Conservation (phyloP, 176 grass and related monocot genomes). For the Eremochloa ophiuroides region DNA sequence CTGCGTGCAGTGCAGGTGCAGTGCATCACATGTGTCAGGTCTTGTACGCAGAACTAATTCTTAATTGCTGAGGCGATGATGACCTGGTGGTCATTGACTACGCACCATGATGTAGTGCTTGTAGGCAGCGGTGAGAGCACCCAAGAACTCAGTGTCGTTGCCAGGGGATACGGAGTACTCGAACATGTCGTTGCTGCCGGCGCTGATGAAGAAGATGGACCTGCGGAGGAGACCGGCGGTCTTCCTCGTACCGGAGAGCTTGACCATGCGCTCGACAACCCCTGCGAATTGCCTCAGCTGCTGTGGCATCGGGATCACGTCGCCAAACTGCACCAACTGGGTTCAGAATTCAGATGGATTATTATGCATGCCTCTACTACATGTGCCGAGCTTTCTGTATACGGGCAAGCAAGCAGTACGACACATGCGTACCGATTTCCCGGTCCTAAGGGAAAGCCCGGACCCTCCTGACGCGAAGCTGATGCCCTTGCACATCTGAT, state of each 20-base stretch:
- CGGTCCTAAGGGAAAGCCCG: constrained; percentile 46
- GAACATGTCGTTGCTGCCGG: constrained; percentile 72
- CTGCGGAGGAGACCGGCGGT: constrained; percentile 26
- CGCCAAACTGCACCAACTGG: constrained; percentile 24
- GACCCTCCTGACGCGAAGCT: constrained; percentile 95
- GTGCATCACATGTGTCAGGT: too few relatives aligned
- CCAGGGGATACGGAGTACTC: constrained; percentile 24
- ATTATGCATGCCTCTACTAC: neutral
- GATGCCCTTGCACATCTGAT: constrained; percentile 46
- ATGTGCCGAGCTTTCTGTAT: too few relatives aligned
- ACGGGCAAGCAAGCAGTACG: neutral
- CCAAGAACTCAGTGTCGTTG: constrained; percentile 5
- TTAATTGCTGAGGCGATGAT: too few relatives aligned
- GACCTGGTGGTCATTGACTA: too few relatives aligned
- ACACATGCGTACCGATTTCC: neutral
- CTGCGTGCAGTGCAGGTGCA: constrained; percentile 2
- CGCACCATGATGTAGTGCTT: constrained; percentile 22
- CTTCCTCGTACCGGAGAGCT: neutral
- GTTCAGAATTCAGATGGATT: neutral
- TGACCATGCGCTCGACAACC: constrained; percentile 26
- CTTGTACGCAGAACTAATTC: too few relatives aligned
- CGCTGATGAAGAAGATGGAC: constrained; percentile 67
- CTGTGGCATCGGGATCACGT: constrained; percentile 31
- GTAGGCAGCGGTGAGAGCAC: constrained; percentile 27
- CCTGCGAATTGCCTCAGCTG: constrained; percentile 34